These are phyloP conservation scores for Daldinia eschscholtzii DNA, from an alignment of 2,329 filamentous ascomycete species.

Conservation along the genomic window DNA sequence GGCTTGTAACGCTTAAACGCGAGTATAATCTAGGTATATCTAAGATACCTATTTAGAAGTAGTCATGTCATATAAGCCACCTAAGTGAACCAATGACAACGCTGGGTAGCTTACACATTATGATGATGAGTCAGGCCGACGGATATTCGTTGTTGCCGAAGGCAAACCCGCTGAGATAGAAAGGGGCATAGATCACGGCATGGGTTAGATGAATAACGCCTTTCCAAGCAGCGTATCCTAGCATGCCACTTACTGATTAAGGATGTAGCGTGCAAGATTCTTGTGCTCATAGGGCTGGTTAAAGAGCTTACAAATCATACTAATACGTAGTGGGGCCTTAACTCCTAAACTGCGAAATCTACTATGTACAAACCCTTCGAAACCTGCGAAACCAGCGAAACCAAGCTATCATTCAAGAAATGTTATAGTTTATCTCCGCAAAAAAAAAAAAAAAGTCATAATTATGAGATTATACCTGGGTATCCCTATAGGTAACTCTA, in stretches of 20 bases:
- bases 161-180: not conserved
- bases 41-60: too few relatives aligned
- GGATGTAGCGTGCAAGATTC: not conserved
- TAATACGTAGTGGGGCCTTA: not conserved
- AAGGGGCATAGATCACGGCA: not conserved
- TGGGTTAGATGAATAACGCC: not conserved
- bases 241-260: too few relatives aligned
- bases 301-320: slow-evolving; percentile 1
- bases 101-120: too few relatives aligned
- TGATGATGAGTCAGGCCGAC: not conserved
- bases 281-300: not conserved
- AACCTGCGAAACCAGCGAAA: not conserved
- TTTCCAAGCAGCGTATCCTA: not conserved
- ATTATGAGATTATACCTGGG: too few relatives aligned
- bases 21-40: too few relatives aligned
- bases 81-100: too few relatives aligned
- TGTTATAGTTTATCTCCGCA: too few relatives aligned
- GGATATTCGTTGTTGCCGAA: not conserved
- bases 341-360: not conserved
- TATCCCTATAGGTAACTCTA: not conserved
- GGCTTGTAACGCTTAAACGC: too few relatives aligned
- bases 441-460: too few relatives aligned
- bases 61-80: too few relatives aligned
- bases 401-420: too few relatives aligned
- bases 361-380: too few relatives aligned